phyloP scores from a whole-genome alignment of 2,329 filamentous ascomycete species.

The Pseudocercospora eumusae region DNA sequence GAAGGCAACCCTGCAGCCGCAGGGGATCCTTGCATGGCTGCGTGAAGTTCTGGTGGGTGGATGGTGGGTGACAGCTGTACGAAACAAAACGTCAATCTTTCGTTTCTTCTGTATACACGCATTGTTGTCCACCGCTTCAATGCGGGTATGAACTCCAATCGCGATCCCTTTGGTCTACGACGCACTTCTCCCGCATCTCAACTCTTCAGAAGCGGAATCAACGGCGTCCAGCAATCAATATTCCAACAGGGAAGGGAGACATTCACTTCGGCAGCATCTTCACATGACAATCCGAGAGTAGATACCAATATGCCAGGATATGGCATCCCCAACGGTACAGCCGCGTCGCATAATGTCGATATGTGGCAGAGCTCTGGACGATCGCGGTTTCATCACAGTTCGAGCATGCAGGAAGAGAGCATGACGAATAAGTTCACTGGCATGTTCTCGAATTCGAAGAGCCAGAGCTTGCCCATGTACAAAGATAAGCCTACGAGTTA shows the following conservation, averaged over 20 bases:
- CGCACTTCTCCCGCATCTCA: slow-evolving; percentile 29
- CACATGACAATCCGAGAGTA: slow-evolving; percentile 13
- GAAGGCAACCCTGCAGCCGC: slow-evolving; percentile 1
- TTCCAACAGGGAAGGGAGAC: slow-evolving; percentile 5
- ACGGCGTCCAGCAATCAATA: neutral
- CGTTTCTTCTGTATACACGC: neutral
- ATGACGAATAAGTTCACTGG: slow-evolving; percentile 54
- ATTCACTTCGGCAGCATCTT: slow-evolving; percentile 11
- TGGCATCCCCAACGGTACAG: slow-evolving; percentile 25
- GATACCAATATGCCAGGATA: slow-evolving; percentile 27
- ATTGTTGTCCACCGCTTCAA: slow-evolving; percentile 4
- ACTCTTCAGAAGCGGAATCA: slow-evolving; percentile 21
- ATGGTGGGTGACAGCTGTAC: slow-evolving; percentile 6
- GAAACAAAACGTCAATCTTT: neutral
- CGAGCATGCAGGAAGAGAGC: slow-evolving; percentile 32
- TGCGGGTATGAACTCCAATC: slow-evolving; percentile 45
- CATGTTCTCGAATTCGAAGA: slow-evolving; percentile 63
- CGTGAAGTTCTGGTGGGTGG: slow-evolving; percentile 1
- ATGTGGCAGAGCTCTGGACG: slow-evolving; percentile 24
- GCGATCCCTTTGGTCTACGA: slow-evolving; percentile 51
- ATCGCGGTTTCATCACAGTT: slow-evolving; percentile 27
- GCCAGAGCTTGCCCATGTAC: slow-evolving; percentile 79
- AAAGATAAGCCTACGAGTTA: slow-evolving; percentile 95
- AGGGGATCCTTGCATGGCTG: neutral
- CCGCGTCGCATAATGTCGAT: slow-evolving; percentile 20